Conservation (phyloP, 768 basidiomycete genomes). For the Gloeopeniophorella convolvens region DNA sequence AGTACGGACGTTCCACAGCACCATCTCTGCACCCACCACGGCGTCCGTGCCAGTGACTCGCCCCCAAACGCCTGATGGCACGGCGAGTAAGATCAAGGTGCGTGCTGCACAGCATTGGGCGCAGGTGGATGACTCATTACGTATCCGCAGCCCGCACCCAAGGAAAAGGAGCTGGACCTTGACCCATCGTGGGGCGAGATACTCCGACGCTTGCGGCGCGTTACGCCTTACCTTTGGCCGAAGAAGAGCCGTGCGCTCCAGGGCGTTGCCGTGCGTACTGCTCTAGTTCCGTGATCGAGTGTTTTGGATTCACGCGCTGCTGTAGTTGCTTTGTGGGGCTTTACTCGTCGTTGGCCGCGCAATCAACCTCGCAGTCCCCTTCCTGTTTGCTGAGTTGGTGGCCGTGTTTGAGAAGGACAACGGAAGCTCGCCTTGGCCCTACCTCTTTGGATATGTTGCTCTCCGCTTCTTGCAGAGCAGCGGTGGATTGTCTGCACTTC, state of each 20-base stretch:
- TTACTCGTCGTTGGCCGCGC: conserved; percentile 69
- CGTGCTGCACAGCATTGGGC: conserved; percentile 1
- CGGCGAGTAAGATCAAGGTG: conserved; percentile 23
- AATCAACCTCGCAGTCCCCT: conserved; percentile 68
- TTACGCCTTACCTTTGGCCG: conserved; percentile 85
- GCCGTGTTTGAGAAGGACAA: conserved; percentile 43
- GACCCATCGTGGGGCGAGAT: conserved; percentile 73
- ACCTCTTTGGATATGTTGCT: conserved; percentile 59
- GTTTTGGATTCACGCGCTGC: background rate
- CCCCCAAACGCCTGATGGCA: conserved; percentile 28
- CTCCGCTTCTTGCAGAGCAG: conserved; percentile 71
- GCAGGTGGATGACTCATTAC: conserved; percentile 12
- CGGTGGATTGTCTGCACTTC: conserved; percentile 67
- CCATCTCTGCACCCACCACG: conserved; percentile 40
- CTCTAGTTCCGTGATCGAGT: conserved; percentile 3
- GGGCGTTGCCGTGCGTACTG: conserved; percentile 49
- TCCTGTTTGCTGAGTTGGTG: conserved; percentile 63
- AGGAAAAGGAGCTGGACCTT: conserved; percentile 44
- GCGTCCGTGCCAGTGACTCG: conserved; percentile 49
- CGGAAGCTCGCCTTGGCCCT: conserved; percentile 54
- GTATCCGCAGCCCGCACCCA: conserved; percentile 22
- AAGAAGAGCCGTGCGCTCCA: conserved; percentile 59
- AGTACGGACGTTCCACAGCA: conserved; percentile 67
- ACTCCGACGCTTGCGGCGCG: conserved; percentile 52
- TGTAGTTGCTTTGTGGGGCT: conserved; percentile 57